A percentile compares a stretch with the other conserved stretches of the same genome.
Conservation (phyloP, 139 green algal genomes). For the Auxenochlorella protothecoides region DNA sequence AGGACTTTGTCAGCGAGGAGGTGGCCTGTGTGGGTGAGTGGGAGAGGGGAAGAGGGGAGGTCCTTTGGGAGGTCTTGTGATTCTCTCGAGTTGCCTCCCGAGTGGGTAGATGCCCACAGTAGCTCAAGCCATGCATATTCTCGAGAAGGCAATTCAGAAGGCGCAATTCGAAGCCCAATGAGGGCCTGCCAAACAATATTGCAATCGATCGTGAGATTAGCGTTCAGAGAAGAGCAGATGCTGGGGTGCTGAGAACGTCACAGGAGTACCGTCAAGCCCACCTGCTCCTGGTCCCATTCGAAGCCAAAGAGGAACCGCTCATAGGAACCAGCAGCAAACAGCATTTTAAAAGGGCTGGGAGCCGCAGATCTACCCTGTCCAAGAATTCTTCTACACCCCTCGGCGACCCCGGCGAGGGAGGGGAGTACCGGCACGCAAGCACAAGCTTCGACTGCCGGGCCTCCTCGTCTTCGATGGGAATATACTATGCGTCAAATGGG, state of each 20-base stretch:
- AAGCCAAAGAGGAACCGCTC: slow-evolving; percentile 78
- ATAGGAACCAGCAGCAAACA: slow-evolving; percentile 60
- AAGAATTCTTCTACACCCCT: neutral
- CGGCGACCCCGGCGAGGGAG: neutral
- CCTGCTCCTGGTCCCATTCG: neutral
- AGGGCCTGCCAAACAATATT: no score
- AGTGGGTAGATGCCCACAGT: neutral
- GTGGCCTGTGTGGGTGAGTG: neutral
- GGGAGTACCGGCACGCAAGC: neutral
- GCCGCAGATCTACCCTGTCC: neutral
- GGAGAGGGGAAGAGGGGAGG: neutral
- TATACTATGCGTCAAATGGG: neutral
- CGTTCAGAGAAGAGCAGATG: neutral
- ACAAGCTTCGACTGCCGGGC: neutral
- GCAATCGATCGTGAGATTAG: no score
- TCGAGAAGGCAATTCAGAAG: no score
- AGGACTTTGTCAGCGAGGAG: slow-evolving; percentile 11
- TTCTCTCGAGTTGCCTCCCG: neutral
- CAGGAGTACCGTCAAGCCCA: neutral
- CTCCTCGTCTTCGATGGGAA: neutral
- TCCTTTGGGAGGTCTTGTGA: neutral
- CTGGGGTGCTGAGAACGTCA: neutral
- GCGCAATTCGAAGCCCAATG: no score
- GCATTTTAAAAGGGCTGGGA: slow-evolving; percentile 10
- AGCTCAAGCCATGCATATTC: neutral